Evolutionary conservation across 768 basidiomycete species (phyloP).

Genomic region (Hypholoma fasciculare): DNA sequence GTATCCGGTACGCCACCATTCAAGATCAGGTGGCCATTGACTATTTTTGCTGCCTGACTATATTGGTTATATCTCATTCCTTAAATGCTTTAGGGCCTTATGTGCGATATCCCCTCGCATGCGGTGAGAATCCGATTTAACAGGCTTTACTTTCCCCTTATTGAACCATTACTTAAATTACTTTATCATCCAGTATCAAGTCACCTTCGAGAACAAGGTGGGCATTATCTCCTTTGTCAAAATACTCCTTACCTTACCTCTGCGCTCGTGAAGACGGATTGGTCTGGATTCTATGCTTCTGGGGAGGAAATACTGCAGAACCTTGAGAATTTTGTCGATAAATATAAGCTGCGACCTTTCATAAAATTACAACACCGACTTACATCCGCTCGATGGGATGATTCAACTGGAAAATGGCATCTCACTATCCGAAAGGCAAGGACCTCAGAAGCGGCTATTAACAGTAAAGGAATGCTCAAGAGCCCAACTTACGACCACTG

Average conservation of each 20-base stretch:
- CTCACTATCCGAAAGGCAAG: slow-evolving; percentile 43
- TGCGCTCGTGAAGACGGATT: slow-evolving; percentile 40
- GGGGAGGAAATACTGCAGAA: slow-evolving; percentile 61
- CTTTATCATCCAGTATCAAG: slow-evolving; percentile 47
- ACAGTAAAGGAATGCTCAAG: neutral
- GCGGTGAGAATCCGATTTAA: slow-evolving; percentile 33
- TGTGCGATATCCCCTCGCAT: slow-evolving; percentile 65
- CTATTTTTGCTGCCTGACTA: too few species aligned
- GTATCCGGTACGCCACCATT: slow-evolving; percentile 38
- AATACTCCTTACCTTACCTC: neutral
- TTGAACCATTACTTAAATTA: neutral
- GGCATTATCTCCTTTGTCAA: slow-evolving; percentile 2
- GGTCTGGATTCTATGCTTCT: slow-evolving; percentile 62
- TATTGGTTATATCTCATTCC: too few species aligned
- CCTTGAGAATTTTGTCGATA: slow-evolving; percentile 52
- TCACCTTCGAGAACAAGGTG: slow-evolving; percentile 56
- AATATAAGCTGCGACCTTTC: slow-evolving; percentile 52
- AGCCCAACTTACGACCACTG: slow-evolving; percentile 21
- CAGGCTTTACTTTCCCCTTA: too few species aligned
- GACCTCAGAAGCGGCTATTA: neutral
- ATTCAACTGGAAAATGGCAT: slow-evolving; percentile 54
- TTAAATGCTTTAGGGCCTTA: slow-evolving; percentile 38
- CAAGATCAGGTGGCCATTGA: neutral
- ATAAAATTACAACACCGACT: slow-evolving; percentile 60
- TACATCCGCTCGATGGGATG: slow-evolving; percentile 49